Evolutionary conservation across 441 rosid genomes (phyloP).

Genomic region (Erodium chrysanthum): DNA sequence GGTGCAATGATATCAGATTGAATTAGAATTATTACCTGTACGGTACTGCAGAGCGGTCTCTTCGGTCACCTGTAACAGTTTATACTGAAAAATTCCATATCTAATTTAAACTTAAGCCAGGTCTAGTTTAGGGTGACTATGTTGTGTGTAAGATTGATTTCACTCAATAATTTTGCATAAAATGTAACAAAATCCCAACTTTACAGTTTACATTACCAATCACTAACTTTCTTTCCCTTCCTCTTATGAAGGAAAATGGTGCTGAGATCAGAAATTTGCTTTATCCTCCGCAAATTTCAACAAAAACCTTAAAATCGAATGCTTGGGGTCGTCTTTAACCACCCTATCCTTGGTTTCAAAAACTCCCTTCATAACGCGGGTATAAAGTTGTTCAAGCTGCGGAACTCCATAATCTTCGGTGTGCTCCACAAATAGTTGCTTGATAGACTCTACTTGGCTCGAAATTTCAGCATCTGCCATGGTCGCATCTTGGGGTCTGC

Average conservation of each 20-base stretch:
- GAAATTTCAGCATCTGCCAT: conserved; percentile 42
- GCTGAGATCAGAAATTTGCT: conserved; percentile 50
- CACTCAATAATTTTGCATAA: conserved; percentile 28
- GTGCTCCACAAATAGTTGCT: conserved; percentile 39
- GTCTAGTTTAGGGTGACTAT: not conserved
- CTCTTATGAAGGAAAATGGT: conserved; percentile 11
- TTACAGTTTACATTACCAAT: conserved; percentile 35
- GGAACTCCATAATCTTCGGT: conserved; percentile 61
- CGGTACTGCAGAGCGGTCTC: too few relatives aligned
- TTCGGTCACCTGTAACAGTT: too few relatives aligned
- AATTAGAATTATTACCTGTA: too few relatives aligned
- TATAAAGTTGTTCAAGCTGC: conserved; percentile 77
- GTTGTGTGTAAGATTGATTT: conserved; percentile 8
- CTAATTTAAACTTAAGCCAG: not conserved
- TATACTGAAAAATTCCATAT: not conserved
- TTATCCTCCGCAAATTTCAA: conserved; percentile 53
- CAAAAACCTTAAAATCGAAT: conserved; percentile 79
- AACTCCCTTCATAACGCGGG: conserved; percentile 61
- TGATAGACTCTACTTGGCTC: conserved; percentile 32
- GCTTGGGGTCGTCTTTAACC: conserved; percentile 38
- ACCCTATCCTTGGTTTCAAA: conserved; percentile 43
- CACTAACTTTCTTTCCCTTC: conserved; percentile 15
- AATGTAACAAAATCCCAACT: conserved; percentile 48
- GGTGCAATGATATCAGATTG: too few relatives aligned
- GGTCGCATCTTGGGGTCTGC: conserved; percentile 24